Evolutionary conservation across 345 rosid genomes (phyloP).

Genomic region (Acer yangbiense): DNA sequence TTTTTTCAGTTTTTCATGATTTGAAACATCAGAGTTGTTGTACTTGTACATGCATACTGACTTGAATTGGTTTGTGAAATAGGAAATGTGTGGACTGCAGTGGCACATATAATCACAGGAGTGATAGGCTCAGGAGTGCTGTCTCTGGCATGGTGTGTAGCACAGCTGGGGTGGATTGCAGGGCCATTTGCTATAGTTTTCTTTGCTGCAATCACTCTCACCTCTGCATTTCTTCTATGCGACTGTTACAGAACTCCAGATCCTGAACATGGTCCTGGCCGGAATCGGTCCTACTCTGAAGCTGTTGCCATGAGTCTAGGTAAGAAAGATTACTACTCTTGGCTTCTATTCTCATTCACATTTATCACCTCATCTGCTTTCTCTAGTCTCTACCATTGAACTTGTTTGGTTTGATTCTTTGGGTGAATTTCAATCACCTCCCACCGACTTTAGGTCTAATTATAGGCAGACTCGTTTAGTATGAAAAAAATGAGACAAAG

Average conservation of each 20-base stretch:
- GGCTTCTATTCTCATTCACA: too few relatives aligned
- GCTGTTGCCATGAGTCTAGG: conserved; percentile 43
- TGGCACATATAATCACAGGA: conserved; percentile 56
- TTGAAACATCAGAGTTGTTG: too few relatives aligned
- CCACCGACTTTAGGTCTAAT: background rate
- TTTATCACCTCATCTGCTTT: background rate
- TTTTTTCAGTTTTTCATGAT: too few relatives aligned
- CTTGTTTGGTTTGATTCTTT: too few relatives aligned
- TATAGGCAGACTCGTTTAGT: too few relatives aligned
- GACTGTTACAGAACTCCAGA: conserved; percentile 60
- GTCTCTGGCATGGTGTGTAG: conserved; percentile 69
- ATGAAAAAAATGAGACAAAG: background rate
- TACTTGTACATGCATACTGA: background rate
- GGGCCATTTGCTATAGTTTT: conserved; percentile 50
- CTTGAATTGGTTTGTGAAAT: conserved; percentile 14
- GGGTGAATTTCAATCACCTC: background rate
- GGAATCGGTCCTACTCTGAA: conserved; percentile 34
- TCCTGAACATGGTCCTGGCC: conserved; percentile 45
- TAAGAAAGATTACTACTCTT: background rate
- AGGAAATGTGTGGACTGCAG: conserved; percentile 51
- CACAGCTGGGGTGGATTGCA: conserved; percentile 75
- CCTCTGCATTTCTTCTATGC: conserved; percentile 52
- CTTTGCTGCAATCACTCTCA: conserved; percentile 51
- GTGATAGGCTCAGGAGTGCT: conserved; percentile 61
- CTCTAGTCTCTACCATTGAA: too few relatives aligned